Evolutionary conservation across 768 basidiomycete species (phyloP).

Genomic region (Nevesoporus exiguus): DNA sequence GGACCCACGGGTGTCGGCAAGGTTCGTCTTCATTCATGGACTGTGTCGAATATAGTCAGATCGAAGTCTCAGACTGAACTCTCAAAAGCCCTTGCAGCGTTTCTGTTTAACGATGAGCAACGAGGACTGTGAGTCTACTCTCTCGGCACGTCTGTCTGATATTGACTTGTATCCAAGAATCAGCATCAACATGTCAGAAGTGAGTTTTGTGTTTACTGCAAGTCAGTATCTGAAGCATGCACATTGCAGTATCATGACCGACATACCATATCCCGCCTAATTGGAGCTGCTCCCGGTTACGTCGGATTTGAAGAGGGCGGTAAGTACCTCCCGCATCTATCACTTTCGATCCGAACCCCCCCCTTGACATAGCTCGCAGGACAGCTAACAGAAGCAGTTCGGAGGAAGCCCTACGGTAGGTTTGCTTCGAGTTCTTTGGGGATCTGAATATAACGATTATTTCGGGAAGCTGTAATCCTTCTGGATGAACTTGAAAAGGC

Average conservation of each 20-base stretch:
- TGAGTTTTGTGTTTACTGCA: constrained; percentile 23
- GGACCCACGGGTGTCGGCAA: constrained; percentile 89
- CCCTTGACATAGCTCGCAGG: constrained; percentile 30
- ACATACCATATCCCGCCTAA: constrained; percentile 85
- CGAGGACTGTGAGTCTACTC: constrained; percentile 65
- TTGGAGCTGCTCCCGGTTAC: constrained; percentile 92
- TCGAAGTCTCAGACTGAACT: constrained; percentile 60
- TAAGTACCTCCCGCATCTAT: constrained; percentile 24
- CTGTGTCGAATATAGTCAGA: not conserved
- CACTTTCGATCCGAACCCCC: not conserved
- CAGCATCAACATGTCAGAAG: constrained; percentile 96
- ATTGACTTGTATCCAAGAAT: constrained; percentile 45
- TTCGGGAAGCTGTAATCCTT: constrained; percentile 50
- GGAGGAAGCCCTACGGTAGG: constrained; percentile 55
- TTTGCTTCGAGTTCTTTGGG: not conserved
- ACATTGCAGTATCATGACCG: constrained; percentile 76
- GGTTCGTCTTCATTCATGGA: constrained; percentile 32
- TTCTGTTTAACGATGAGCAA: constrained; percentile 68
- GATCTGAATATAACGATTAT: not conserved
- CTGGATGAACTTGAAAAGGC: constrained; percentile 69
- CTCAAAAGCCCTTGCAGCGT: constrained; percentile 82
- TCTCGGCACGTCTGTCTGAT: not conserved
- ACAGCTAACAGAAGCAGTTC: constrained; percentile 62
- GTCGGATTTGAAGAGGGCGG: constrained; percentile 75
- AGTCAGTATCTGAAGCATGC: not conserved